Conservation (phyloP, 2,329 filamentous ascomycete genomes). For the Cordyceps pruinosa region DNA sequence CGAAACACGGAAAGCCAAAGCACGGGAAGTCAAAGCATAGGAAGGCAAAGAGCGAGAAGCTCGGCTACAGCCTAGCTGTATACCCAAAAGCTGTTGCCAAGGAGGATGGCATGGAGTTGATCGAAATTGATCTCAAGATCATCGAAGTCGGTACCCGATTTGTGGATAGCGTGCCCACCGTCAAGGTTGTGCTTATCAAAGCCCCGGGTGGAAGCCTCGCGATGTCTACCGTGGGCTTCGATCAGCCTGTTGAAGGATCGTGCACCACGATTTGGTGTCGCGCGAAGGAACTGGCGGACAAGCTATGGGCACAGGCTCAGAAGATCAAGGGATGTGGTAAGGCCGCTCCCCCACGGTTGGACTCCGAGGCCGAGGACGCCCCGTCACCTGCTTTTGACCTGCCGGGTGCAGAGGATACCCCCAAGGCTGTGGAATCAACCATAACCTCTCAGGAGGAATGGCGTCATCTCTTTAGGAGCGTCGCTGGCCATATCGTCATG, state of each 20-base stretch:
- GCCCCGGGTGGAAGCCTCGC: constrained; percentile 47
- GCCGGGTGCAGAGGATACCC: not conserved
- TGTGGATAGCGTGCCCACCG: constrained; percentile 44
- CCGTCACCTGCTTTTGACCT: not conserved
- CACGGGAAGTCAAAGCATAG: constrained; percentile 26
- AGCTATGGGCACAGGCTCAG: constrained; percentile 15
- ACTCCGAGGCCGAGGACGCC: not conserved
- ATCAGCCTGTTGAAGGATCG: constrained; percentile 22
- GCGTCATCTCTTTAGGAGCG: constrained; percentile 41
- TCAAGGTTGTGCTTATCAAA: constrained; percentile 58
- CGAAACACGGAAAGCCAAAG: constrained; percentile 23
- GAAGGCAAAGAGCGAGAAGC: constrained; percentile 29
- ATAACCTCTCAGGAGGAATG: constrained; percentile 7
- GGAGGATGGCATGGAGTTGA: constrained; percentile 43
- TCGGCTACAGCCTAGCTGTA: constrained; percentile 44
- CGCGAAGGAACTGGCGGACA: constrained; percentile 31
- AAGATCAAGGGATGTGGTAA: constrained; percentile 15
- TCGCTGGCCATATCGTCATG: constrained; percentile 57
- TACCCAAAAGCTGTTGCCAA: constrained; percentile 40
- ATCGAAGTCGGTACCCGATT: constrained; percentile 52
- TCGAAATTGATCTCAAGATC: constrained; percentile 51
- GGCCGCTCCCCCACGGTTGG: not conserved
- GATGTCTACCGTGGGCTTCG: constrained; percentile 42
- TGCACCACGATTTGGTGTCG: constrained; percentile 47
- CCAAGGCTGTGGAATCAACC: not conserved